Conservation (phyloP, 2,329 filamentous ascomycete genomes). For the Pyricularia grisea region DNA sequence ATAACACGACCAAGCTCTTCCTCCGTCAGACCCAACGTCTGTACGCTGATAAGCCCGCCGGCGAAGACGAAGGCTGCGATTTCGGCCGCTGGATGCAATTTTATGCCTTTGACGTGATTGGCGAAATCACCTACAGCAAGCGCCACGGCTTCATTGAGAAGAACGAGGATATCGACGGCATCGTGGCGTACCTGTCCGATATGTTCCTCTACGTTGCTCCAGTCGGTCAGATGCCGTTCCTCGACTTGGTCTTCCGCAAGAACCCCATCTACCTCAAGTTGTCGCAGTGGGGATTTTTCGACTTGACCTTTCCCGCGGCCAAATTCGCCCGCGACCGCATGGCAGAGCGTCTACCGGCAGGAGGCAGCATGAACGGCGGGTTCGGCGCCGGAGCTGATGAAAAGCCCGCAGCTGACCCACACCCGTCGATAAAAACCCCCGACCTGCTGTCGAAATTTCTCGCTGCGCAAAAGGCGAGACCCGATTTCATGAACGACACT, state of each 20-base stretch:
- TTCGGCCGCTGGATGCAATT: conserved; percentile 69
- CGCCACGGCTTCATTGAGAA: conserved; percentile 66
- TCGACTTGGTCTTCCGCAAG: conserved; percentile 63
- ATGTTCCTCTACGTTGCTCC: conserved; percentile 65
- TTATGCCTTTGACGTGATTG: conserved; percentile 76
- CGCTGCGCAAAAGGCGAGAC: conserved; percentile 55
- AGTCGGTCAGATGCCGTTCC: conserved; percentile 63
- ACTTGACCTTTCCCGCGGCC: conserved; percentile 63
- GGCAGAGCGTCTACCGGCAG: conserved; percentile 45
- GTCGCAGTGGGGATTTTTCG: conserved; percentile 56
- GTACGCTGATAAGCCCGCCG: conserved; percentile 30
- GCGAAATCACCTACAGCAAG: conserved; percentile 68
- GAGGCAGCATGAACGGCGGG: not conserved
- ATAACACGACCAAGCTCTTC: conserved; percentile 64
- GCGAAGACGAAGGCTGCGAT: conserved; percentile 39
- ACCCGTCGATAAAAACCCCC: conserved; percentile 22
- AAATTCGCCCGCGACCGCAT: conserved; percentile 61
- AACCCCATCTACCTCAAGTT: conserved; percentile 64
- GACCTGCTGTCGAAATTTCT: conserved; percentile 67
- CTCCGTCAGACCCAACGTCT: conserved; percentile 50
- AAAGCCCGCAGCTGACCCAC: conserved; percentile 11
- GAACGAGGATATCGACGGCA: conserved; percentile 67
- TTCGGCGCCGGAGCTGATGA: conserved; percentile 26
- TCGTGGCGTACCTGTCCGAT: conserved; percentile 52
- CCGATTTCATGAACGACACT: conserved; percentile 61